These are phyloP conservation scores for Beauveria medogensis DNA, from an alignment of 2,329 filamentous ascomycete genomes.

Conservation along the genomic window DNA sequence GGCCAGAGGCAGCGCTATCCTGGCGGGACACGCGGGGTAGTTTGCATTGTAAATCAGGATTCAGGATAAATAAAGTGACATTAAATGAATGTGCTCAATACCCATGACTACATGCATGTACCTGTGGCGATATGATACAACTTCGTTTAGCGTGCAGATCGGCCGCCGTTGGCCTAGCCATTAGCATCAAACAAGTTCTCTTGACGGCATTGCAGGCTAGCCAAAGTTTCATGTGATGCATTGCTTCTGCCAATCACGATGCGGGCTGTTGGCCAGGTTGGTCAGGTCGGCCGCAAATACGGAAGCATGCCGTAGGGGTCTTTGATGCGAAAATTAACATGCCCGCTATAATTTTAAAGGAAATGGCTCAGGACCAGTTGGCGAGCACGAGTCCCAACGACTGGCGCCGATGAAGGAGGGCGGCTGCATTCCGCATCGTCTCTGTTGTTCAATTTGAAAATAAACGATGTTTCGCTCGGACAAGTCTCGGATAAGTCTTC, in stretches of 20 bases:
- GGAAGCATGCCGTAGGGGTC: neutral
- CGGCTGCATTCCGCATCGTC: neutral
- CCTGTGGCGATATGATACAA: neutral
- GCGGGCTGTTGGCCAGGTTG: neutral
- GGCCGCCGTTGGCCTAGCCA: neutral
- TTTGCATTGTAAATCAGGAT: slow-evolving; percentile 17
- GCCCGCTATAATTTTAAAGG: neutral
- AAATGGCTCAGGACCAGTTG: neutral
- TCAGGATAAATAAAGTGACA: neutral
- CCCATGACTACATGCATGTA: neutral
- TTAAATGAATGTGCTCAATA: neutral
- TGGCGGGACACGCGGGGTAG: slow-evolving; percentile 20
- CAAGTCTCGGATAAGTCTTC: no score
- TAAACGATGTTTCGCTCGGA: no score
- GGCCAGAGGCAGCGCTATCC: slow-evolving; percentile 56
- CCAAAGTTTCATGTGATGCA: neutral
- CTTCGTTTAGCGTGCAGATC: neutral
- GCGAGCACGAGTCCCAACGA: neutral
- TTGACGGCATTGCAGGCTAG: neutral
- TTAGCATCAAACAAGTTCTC: neutral
- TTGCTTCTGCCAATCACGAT: neutral
- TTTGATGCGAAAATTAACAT: neutral
- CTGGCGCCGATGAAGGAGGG: neutral
- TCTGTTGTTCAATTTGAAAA: neutral
- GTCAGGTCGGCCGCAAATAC: neutral